Conservation (phyloP, 108 stramenopile species). For the Nitzschia inconspicua region DNA sequence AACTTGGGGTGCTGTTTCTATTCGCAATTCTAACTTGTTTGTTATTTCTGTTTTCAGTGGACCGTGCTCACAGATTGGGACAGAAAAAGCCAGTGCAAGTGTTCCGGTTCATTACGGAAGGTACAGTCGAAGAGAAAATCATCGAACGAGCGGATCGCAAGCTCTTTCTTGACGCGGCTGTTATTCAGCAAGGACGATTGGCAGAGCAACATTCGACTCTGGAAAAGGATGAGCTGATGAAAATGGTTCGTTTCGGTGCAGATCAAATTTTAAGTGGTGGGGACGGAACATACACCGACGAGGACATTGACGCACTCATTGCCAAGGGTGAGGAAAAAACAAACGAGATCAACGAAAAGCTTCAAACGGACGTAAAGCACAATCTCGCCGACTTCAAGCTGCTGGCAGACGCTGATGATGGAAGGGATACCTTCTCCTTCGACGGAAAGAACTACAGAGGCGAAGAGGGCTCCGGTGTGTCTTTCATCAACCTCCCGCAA, state of each 20-base stretch:
- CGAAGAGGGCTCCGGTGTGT: constrained; percentile 53
- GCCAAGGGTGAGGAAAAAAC: constrained; percentile 91
- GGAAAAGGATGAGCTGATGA: constrained; percentile 94
- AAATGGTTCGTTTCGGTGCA: constrained; percentile 98
- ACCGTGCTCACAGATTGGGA: constrained; percentile 95
- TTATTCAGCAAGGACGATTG: constrained; percentile 96
- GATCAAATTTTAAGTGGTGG: constrained; percentile 93
- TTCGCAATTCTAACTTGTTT: not conserved
- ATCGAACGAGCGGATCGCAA: constrained; percentile 98
- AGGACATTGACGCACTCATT: constrained; percentile 97
- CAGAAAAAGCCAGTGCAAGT: constrained; percentile 98
- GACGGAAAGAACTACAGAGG: constrained; percentile 90
- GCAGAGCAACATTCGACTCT: constrained; percentile 87
- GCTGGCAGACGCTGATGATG: constrained; percentile 78
- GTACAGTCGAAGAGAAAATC: constrained; percentile 98
- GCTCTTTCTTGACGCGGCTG: constrained; percentile 98
- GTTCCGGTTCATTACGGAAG: constrained; percentile 96
- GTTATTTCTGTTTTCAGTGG: constrained; percentile 17
- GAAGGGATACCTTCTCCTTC: constrained; percentile 83
- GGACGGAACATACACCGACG: constrained; percentile 86
- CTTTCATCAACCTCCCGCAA: constrained; percentile 93
- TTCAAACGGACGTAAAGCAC: constrained; percentile 94
- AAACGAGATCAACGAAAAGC: constrained; percentile 79
- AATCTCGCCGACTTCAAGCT: constrained; percentile 91
- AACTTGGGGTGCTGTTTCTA: not conserved